A percentile compares a stretch with the other conserved stretches of the same genome.
Evolutionary conservation across 2,329 filamentous ascomycete genomes (phyloP).

Genomic region (Fusarium sp.): DNA sequence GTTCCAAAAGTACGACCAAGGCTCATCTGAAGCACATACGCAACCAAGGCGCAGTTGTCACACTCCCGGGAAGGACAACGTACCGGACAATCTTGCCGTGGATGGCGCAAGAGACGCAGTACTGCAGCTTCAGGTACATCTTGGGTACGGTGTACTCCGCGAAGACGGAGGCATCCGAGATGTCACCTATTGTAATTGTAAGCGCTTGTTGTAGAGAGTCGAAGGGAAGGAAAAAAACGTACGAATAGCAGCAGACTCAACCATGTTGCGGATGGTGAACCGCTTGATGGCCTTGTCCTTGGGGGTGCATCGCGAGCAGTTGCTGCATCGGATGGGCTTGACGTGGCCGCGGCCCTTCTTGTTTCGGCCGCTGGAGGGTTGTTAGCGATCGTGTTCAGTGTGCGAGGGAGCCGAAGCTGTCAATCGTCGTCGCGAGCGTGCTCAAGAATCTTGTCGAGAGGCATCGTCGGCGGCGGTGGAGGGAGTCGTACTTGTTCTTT

Average conservation of each 20-base stretch:
- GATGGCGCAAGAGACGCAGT: slow-evolving; percentile 99
- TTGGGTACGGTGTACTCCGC: slow-evolving; percentile 99
- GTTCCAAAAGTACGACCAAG: slow-evolving; percentile 66
- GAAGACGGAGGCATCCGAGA: slow-evolving; percentile 99
- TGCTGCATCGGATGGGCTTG: slow-evolving; percentile 92
- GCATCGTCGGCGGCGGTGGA: slow-evolving; percentile 31
- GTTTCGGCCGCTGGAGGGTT: slow-evolving; percentile 84
- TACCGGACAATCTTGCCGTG: slow-evolving; percentile 99
- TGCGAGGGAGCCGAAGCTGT: neutral
- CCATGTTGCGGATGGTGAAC: slow-evolving; percentile 99
- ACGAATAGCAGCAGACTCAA: slow-evolving; percentile 99
- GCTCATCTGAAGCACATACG: slow-evolving; percentile 68
- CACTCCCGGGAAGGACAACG: slow-evolving; percentile 70
- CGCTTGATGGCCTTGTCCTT: slow-evolving; percentile 99
- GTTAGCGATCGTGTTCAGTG: slow-evolving; percentile 29
- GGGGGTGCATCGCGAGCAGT: slow-evolving; percentile 86
- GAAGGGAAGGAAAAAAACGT: slow-evolving; percentile 60
- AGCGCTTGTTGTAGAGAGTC: slow-evolving; percentile 6
- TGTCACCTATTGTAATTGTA: slow-evolving; percentile 80
- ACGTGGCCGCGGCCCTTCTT: slow-evolving; percentile 99
- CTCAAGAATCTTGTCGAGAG: slow-evolving; percentile 25
- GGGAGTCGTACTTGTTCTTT: slow-evolving; percentile 71
- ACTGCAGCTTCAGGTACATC: slow-evolving; percentile 99
- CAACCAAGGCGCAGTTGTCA: slow-evolving; percentile 66
- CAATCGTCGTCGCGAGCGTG: slow-evolving; percentile 23